A percentile compares a stretch with the other conserved stretches of the same genome.
Evolutionary conservation across 768 basidiomycete species (phyloP).

Genomic region (Xerocomus potaroensis): DNA sequence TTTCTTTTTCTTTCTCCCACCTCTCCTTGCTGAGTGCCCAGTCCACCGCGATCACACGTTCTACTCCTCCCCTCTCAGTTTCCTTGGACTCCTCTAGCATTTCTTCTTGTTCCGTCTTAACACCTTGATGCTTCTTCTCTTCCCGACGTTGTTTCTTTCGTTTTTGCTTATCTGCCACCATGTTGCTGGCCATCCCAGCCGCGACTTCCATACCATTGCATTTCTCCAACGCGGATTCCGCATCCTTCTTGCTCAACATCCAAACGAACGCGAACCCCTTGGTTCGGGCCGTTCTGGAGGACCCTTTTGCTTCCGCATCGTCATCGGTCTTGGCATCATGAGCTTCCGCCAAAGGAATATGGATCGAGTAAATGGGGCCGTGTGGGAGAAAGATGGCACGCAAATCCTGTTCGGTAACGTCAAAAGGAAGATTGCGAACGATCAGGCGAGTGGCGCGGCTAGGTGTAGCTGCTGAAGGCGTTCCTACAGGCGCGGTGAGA

Average conservation of each 20-base stretch:
- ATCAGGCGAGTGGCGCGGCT: slow-evolving; percentile 80
- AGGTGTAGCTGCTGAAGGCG: slow-evolving; percentile 42
- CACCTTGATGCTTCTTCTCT: slow-evolving; percentile 39
- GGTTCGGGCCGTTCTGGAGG: slow-evolving; percentile 32
- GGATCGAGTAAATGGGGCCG: slow-evolving; percentile 82
- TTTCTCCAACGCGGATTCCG: slow-evolving; percentile 72
- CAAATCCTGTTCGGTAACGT: slow-evolving; percentile 80
- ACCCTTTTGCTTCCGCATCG: slow-evolving; percentile 17
- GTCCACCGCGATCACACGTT: slow-evolving; percentile 84
- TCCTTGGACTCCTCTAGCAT: slow-evolving; percentile 33
- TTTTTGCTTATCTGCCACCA: slow-evolving; percentile 63
- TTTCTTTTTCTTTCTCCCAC: slow-evolving; percentile 78
- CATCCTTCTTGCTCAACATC: slow-evolving; percentile 84
- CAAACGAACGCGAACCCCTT: slow-evolving; percentile 95
- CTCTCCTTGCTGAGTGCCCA: slow-evolving; percentile 94
- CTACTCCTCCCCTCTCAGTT: slow-evolving; percentile 36
- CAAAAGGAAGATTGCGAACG: slow-evolving; percentile 83
- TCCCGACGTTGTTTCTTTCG: slow-evolving; percentile 56
- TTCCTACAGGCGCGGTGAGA: slow-evolving; percentile 14
- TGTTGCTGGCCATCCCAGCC: slow-evolving; percentile 54
- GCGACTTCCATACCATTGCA: slow-evolving; percentile 73
- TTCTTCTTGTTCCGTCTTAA: slow-evolving; percentile 33
- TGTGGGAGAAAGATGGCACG: slow-evolving; percentile 82
- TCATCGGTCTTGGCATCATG: slow-evolving; percentile 27
- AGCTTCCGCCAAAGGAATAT: slow-evolving; percentile 55